Base-by-base conservation (phyloP, 345 rosid species). In the Anastatica hierochuntica region DNA sequence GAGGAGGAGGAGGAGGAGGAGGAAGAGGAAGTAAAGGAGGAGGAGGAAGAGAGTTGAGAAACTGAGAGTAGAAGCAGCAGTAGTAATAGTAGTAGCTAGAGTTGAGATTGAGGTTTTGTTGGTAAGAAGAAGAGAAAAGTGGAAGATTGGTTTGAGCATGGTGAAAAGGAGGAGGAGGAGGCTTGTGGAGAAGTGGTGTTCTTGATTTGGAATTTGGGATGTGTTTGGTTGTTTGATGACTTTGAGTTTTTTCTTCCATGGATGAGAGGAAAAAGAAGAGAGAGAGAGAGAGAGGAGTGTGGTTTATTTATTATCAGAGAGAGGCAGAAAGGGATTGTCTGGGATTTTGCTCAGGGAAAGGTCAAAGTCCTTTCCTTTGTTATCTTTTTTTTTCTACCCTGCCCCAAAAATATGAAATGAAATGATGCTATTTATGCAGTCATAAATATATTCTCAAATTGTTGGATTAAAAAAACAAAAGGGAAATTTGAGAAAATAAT, bases 1-100 rank as follows among this genome's bases (percentile, higher is more conserved):
- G 66, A 36, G 35, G 52, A 57, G 39, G 83, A 34, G 75, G 72
- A 48, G 84, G 85, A 39, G 76, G 58, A 1, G 34, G 8, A 18
- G 75, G 71, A 63, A 81, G 77, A 68, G 81, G 88, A 5, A 52
- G 70, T 53, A 75, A 88, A 64, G 74, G 77, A 10, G 80, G 95
- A 72, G 59, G 73, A 61, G 70, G 67, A 12, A 74, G 74, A 63
- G 76, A 66, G 68, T 76, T 76, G 53, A 73, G 73, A 10, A 82
- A 72, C 72, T 79, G 79, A 37, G 80, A 88, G 64, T 76, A 64
- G 59, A 77, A 61, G 43, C 73, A 82, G 36, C 58, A 76, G 42
- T 73, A 77, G 47, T 66, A 67, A 53, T 76, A 76, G 36, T 73
- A 53, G 57, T 60, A 51, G 41, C 49, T 60, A 13, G 71, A 58